Conservation (phyloP, 2,329 filamentous ascomycete genomes). For the Daldinia eschscholtzii region DNA sequence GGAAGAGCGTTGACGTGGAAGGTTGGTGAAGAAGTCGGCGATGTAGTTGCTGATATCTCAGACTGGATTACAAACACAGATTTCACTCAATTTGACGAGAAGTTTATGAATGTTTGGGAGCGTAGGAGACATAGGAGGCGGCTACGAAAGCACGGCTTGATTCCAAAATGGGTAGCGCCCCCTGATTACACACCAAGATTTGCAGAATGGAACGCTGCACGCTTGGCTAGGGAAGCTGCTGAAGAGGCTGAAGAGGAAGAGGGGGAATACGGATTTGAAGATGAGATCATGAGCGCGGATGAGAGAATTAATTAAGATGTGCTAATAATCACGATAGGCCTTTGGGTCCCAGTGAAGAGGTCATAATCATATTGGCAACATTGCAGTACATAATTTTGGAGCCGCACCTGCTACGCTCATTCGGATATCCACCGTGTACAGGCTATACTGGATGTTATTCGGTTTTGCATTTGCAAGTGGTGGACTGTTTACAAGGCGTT, state of each 20-base stretch:
- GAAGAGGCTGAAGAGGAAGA: conserved; percentile 52
- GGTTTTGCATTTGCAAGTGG: conserved; percentile 19
- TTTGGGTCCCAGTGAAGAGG: conserved; percentile 7
- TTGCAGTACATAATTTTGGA: conserved; percentile 11
- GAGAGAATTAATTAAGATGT: conserved; percentile 45
- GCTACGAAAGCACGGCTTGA: conserved; percentile 61
- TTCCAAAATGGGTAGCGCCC: conserved; percentile 54
- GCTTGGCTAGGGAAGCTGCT: conserved; percentile 57
- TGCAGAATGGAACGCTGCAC: conserved; percentile 60
- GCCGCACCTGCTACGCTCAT: not conserved
- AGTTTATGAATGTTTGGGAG: conserved; percentile 60
- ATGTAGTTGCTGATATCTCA: conserved; percentile 62
- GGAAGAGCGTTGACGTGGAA: conserved; percentile 58
- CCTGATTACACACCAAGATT: conserved; percentile 59
- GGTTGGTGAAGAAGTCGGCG: conserved; percentile 59
- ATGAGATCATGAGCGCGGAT: conserved; percentile 54
- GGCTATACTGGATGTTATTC: conserved; percentile 16
- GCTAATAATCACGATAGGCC: conserved; percentile 1
- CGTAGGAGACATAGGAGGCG: conserved; percentile 64
- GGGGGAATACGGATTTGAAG: conserved; percentile 56
- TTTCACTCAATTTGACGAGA: conserved; percentile 59
- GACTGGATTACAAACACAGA: conserved; percentile 62
- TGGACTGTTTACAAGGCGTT: conserved; percentile 18
- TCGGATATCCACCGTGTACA: not conserved
- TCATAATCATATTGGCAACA: conserved; percentile 5